These are phyloP conservation scores for Xylaria nigripes DNA, from an alignment of 495 filamentous ascomycete species.

Conservation along the genomic window DNA sequence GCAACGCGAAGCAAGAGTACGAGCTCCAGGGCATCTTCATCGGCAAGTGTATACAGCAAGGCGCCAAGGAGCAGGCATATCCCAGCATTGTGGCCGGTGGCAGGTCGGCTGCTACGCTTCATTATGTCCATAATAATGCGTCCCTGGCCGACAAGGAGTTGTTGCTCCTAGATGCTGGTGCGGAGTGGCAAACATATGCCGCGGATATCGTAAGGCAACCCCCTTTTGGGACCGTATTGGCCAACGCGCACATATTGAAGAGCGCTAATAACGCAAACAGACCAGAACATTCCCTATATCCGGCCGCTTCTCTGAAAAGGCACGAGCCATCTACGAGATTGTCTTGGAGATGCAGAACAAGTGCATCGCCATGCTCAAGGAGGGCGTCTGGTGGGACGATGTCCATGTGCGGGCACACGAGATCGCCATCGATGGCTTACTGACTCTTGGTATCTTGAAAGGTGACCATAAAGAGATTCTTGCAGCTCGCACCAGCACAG, in stretches of 20 bases:
- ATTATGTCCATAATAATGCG: constrained; percentile 75
- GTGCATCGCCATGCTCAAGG: constrained; percentile 64
- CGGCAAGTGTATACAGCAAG: constrained; percentile 62
- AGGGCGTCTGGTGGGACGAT: constrained; percentile 75
- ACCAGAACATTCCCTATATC: constrained; percentile 81
- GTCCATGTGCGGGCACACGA: constrained; percentile 72
- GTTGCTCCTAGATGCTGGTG: constrained; percentile 76
- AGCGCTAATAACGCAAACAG: constrained; percentile 18
- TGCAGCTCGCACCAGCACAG: constrained; percentile 62
- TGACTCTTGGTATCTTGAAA: constrained; percentile 66
- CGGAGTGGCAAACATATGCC: constrained; percentile 72
- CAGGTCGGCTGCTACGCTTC: constrained; percentile 70
- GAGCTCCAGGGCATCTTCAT: constrained; percentile 77
- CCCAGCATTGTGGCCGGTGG: constrained; percentile 75
- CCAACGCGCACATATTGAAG: neutral
- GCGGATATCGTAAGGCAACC: constrained; percentile 55
- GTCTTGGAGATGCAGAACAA: constrained; percentile 78
- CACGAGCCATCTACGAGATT: constrained; percentile 71
- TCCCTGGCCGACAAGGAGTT: constrained; percentile 59
- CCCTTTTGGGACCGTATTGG: neutral
- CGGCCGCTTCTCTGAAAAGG: constrained; percentile 66
- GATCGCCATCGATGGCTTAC: constrained; percentile 71
- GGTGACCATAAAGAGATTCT: constrained; percentile 64
- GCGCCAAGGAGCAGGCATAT: constrained; percentile 73
- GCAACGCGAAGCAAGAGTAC: constrained; percentile 62